Evolutionary conservation across 2,329 filamentous ascomycete genomes (phyloP), one percentile per base, ranked within the genome.

Genomic region (Macroventuria anomochaeta): DNA sequence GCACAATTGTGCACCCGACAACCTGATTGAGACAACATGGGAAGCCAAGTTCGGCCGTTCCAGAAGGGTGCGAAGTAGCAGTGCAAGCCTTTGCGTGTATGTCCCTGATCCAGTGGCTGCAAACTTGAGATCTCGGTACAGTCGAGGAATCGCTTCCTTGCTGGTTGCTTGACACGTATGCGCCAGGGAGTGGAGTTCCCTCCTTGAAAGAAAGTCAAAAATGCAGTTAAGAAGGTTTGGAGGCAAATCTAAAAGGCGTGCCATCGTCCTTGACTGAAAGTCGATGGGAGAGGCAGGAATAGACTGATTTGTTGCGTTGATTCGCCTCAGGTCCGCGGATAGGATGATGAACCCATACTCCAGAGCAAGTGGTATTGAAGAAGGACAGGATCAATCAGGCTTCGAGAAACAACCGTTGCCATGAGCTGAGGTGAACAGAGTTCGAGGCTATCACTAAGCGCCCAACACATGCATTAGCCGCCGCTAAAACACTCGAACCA

Each of bases 111-210:
- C 61, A 8, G 50, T 56, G 13, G 61, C 62, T 23, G 46, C 42
- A 40, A 68, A 59, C n/a, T 48, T 58, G 42, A 66, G 59, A n/a
- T 66, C 44, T 15, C 47, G 50, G 42, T 68, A 65, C 11, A 66
- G 53, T 20, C 51, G 58, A n/a, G 59, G 56, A 5, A 55, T 46
- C 0, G 52, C 41, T 53, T 61, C 55, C 44, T 57, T 55, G 37
- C 61, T 52, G 23, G 60, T 29, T 5, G 31, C 32, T 18, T 40
- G 55, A 40, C 63, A 68, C 2, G 58, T 56, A 12, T 44, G 55
- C 28, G 62, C 32, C 7, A 68, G 23, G 10, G 58, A 37, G 20
- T 58, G 43, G 26, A 55, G 51, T 15, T 65, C 60, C 23, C 31
- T 54, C 37, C 46, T 49, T 2, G 56, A 55, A 13, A 68, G 58